Evolutionary conservation across 2,329 filamentous ascomycete species (phyloP).

Genomic region (Sclerotinia nivalis): DNA sequence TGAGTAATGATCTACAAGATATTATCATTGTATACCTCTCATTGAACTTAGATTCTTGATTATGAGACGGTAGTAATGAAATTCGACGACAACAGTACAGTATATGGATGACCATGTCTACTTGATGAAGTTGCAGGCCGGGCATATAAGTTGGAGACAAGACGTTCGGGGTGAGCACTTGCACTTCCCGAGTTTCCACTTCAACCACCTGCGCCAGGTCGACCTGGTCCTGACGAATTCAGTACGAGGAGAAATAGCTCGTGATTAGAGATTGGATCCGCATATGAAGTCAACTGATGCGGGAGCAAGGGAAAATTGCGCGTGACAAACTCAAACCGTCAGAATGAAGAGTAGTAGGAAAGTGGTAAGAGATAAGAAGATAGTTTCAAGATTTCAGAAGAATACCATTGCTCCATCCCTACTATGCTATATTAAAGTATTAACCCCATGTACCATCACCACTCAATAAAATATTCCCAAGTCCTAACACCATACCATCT

Average conservation of each 20-base stretch:
- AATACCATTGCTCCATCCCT: constrained; percentile 1
- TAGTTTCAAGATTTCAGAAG: neutral
- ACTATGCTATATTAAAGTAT: constrained; percentile 14
- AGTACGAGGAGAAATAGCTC: too few species aligned
- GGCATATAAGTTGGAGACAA: neutral
- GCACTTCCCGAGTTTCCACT: neutral
- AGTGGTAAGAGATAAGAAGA: neutral
- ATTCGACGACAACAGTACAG: neutral
- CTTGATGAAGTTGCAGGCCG: neutral
- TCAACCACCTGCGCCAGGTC: fast-evolving
- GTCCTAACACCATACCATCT: constrained; percentile 5
- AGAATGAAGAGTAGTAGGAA: too few species aligned
- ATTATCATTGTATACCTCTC: too few species aligned
- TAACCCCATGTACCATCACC: neutral
- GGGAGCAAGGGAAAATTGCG: neutral
- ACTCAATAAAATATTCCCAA: neutral
- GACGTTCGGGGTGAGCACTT: neutral
- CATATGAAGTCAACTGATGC: neutral
- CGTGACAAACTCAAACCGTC: too few species aligned
- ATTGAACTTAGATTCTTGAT: too few species aligned
- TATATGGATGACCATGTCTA: neutral
- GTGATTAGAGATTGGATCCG: neutral
- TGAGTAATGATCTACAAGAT: too few species aligned
- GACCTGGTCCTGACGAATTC: too few species aligned
- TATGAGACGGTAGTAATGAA: neutral